Base-by-base conservation (phyloP, 169 alveolate species). In the Eimeria necatrix region DNA sequence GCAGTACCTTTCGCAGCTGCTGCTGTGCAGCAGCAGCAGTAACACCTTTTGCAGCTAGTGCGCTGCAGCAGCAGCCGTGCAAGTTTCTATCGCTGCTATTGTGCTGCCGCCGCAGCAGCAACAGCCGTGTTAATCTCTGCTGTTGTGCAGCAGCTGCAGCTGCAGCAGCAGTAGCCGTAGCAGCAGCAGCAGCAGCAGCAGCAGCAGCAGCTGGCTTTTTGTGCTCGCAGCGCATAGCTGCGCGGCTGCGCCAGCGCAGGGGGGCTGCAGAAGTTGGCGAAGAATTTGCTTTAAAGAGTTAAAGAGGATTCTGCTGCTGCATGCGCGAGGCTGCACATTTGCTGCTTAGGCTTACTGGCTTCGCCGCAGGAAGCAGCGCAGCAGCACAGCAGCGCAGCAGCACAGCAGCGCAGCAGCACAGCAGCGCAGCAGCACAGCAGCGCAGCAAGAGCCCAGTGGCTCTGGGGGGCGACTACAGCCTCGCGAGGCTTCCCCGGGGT, bases 1-100 rank as follows among this genome's bases (percentile, higher is more conserved):
- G n/a, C 26, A 22, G 78, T 76, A 5, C 60, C 78, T 84, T 24
- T 76, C 24, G 93, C 93, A 26, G 61, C 91, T 84, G 91, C 59
- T 59, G 59, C 60, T 59, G 56, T 4, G 88, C 22, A n/a, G 88
- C 64, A 32, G 22, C 71, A 22, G 53, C 83, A 20, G 80, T 16
- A 49, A 60, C 48, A 49, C 2, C 26, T 56, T 80, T 22, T 26
- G 93, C 84, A 24, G 52, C 83, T 16, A 26, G 32, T 70, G 64
- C 20, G 56, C 84, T 46, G 64, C 46, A 16, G 53, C 26, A 20
- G 60, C n/a, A 20, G 52, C 22, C 22, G 74, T 76, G 22, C 49
- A 51, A 22, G 91, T 56, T 24, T 49, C 93, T 14, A 26, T 22
- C 20, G 51, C n/a, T 22, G 56, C 70, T 14, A 49, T 3, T 51